Percentiles rank a stretch among this genome's conserved stretches.
Conservation (phyloP, 306 rosid genomes). For the Gleditsia sinensis region DNA sequence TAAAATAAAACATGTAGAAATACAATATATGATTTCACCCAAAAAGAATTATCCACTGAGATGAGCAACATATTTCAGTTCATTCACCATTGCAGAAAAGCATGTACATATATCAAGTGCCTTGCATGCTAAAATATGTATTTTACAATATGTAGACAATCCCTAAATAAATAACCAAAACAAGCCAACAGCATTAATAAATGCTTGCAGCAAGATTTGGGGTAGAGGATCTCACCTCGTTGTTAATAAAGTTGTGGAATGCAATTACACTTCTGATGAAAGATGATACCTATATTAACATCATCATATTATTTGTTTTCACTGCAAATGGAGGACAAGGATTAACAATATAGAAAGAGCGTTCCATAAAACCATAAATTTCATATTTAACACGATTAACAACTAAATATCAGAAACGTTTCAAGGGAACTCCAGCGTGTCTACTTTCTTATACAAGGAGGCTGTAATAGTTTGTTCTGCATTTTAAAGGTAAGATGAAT, state of each 20-base stretch:
- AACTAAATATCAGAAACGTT: too few species aligned
- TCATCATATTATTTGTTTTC: constrained; percentile 65
- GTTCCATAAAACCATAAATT: constrained; percentile 10
- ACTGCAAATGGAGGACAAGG: constrained; percentile 37
- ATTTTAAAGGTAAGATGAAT: constrained; percentile 18
- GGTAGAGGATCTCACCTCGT: constrained; percentile 46
- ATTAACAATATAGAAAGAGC: constrained; percentile 23
- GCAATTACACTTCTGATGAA: constrained; percentile 59
- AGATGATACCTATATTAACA: constrained; percentile 55
- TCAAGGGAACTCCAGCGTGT: constrained; percentile 6
- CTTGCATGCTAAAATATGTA: too few species aligned
- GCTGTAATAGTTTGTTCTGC: constrained; percentile 9
- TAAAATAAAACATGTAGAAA: too few species aligned
- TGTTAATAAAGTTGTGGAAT: constrained; percentile 60
- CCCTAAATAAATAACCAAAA: too few species aligned
- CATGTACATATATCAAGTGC: too few species aligned
- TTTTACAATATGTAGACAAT: too few species aligned
- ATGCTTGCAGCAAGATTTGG: constrained; percentile 2
- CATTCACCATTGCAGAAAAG: too few species aligned
- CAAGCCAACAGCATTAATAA: too few species aligned
- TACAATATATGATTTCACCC: too few species aligned
- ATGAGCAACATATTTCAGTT: too few species aligned
- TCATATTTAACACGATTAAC: background rate
- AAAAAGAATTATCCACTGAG: too few species aligned
- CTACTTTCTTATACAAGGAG: constrained; percentile 12